phyloP scores from a whole-genome alignment of 1,284 basidiomycete genomes.

The Xerocomus amazonicus region DNA sequence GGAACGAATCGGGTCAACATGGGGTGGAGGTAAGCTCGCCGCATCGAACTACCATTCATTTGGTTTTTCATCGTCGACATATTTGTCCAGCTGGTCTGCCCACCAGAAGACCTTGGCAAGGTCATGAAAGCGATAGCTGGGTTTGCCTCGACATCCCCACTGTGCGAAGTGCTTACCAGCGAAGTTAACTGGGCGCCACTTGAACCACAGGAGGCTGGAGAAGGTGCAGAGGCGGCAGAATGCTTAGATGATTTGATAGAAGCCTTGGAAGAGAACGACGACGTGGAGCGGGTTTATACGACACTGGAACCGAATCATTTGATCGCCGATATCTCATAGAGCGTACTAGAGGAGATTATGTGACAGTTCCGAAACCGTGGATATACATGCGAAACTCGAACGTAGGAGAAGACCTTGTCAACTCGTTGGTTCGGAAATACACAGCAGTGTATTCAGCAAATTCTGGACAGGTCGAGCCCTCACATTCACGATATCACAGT shows the following conservation, averaged over 20 bases:
- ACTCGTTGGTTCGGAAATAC: neutral
- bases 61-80: neutral
- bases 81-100: slow-evolving; percentile 50
- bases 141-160: slow-evolving; percentile 30
- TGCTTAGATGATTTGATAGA: slow-evolving; percentile 49
- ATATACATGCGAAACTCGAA: neutral
- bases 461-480: neutral
- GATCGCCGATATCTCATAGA: slow-evolving; percentile 23
- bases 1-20: slow-evolving; percentile 27
- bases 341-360: slow-evolving; percentile 4
- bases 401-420: neutral
- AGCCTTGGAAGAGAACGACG: slow-evolving; percentile 59
- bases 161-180: slow-evolving; percentile 45
- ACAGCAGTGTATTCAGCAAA: slow-evolving; percentile 1
- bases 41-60: neutral
- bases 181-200: slow-evolving; percentile 58
- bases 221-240: slow-evolving; percentile 37
- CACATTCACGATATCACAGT: neutral
- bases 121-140: slow-evolving; percentile 43
- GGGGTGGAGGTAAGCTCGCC: slow-evolving; percentile 42
- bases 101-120: slow-evolving; percentile 43
- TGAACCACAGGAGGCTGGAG: slow-evolving; percentile 35
- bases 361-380: neutral
- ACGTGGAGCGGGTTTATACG: slow-evolving; percentile 63
- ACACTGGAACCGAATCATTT: slow-evolving; percentile 38